Evolutionary conservation across 306 rosid genomes (phyloP).

Genomic region (Castanopsis chinensis): DNA sequence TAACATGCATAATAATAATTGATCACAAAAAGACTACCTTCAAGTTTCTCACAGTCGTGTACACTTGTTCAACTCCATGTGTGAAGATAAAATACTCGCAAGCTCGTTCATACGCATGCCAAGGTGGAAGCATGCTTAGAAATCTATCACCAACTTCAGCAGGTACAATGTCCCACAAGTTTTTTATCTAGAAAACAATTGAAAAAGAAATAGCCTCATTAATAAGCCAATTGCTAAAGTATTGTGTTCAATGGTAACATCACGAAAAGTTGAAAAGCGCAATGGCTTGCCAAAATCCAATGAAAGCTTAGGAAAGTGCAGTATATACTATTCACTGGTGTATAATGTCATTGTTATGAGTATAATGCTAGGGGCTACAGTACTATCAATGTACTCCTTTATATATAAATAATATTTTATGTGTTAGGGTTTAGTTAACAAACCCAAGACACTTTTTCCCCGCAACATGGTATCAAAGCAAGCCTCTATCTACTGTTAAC

Average conservation of each 20-base stretch:
- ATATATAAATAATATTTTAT: too few species aligned
- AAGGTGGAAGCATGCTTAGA: constrained; percentile 91
- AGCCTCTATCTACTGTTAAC: too few species aligned
- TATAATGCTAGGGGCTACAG: too few species aligned
- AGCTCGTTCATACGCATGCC: constrained; percentile 99
- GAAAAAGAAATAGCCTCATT: constrained; percentile 8
- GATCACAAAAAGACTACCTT: constrained; percentile 54
- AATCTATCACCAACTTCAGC: constrained; percentile 79
- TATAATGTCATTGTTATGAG: too few species aligned
- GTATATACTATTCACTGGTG: background rate
- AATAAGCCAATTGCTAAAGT: constrained; percentile 13
- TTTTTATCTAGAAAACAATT: constrained; percentile 54
- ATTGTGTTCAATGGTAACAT: constrained; percentile 17
- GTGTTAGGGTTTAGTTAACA: too few species aligned
- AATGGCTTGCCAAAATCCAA: background rate
- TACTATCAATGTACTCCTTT: too few species aligned
- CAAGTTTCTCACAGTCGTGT: constrained; percentile 76
- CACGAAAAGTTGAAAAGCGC: constrained; percentile 13
- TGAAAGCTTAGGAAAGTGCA: background rate
- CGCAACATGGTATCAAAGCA: too few species aligned
- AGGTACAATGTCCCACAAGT: constrained; percentile 72
- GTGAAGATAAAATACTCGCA: constrained; percentile 82
- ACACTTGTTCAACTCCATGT: constrained; percentile 71
- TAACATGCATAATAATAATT: constrained; percentile 7
- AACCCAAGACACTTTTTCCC: too few species aligned